phyloP scores from a whole-genome alignment of 1,284 basidiomycete genomes.

The Apiotrichum mycotoxinovorans region DNA sequence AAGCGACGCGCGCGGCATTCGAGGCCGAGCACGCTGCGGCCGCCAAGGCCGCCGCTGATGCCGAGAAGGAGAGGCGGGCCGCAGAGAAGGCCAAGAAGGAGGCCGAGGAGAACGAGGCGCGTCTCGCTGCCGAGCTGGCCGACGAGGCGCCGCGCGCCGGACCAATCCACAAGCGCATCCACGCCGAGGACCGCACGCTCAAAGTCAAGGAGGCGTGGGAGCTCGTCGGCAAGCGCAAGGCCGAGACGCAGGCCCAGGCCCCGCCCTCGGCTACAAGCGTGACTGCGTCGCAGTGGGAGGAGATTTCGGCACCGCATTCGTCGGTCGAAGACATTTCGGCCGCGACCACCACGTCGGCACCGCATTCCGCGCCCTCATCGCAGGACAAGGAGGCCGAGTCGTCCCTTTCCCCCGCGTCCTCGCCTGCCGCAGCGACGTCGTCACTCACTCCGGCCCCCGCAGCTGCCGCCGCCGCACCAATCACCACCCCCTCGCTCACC shows the following conservation, averaged over 20 bases:
- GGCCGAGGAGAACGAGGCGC: constrained; percentile 24
- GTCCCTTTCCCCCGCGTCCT: constrained; percentile 2
- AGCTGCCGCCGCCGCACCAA: constrained; percentile 18
- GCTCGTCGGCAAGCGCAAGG: constrained; percentile 47
- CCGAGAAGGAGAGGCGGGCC: too few relatives aligned
- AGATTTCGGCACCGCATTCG: constrained; percentile 33
- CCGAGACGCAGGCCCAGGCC: constrained; percentile 32
- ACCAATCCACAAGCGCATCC: constrained; percentile 8
- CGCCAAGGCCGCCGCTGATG: constrained; percentile 20
- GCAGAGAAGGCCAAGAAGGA: constrained; percentile 30
- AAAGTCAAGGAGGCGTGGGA: constrained; percentile 59
- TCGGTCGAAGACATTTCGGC: constrained; percentile 31
- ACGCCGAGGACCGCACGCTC: constrained; percentile 36
- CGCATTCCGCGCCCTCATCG: constrained; percentile 9
- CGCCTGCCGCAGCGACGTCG: neutral
- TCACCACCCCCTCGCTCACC: constrained; percentile 57
- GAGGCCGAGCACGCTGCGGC: constrained; percentile 52
- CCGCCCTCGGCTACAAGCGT: constrained; percentile 24
- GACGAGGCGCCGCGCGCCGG: constrained; percentile 9
- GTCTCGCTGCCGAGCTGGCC: constrained; percentile 15
- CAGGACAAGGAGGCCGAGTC: constrained; percentile 6
- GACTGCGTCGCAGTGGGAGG: constrained; percentile 44
- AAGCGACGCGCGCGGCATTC: constrained; percentile 67
- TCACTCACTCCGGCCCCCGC: neutral
- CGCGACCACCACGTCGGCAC: constrained; percentile 14